A percentile compares a stretch with the other conserved stretches of the same genome.
phyloP scores from a whole-genome alignment of 1,139 yeast species.

The Suhomyces atakaporum region DNA sequence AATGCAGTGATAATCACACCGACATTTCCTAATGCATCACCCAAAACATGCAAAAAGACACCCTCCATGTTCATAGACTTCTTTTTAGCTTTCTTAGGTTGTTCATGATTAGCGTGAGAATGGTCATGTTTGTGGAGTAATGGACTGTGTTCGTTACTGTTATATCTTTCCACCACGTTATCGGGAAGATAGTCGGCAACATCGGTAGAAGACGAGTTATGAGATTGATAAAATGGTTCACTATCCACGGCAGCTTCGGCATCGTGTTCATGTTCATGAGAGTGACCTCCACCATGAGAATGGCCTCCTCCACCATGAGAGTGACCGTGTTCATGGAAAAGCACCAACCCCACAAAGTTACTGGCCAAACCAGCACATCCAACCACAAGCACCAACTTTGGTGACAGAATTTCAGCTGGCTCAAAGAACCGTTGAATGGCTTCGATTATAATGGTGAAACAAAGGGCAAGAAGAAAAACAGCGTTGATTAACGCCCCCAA shows the following conservation, averaged over 20 bases:
- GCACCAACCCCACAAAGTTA: conserved; percentile 76
- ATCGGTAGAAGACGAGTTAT: conserved; percentile 26
- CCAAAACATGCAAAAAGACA: conserved; percentile 90
- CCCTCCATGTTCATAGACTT: conserved; percentile 95
- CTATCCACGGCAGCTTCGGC: conserved; percentile 29
- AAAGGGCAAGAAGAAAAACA: conserved; percentile 85
- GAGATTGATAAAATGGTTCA: conserved; percentile 10
- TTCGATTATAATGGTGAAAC: conserved; percentile 89
- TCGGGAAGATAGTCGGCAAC: conserved; percentile 43
- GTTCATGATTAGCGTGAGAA: conserved; percentile 14
- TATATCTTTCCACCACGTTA: conserved; percentile 35
- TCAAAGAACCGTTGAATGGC: conserved; percentile 86
- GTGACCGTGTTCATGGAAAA: conserved; percentile 92
- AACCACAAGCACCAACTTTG: conserved; percentile 75
- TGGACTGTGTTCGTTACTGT: conserved; percentile 11
- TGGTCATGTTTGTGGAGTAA: conserved; percentile 10
- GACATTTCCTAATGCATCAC: conserved; percentile 93
- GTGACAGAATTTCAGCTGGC: conserved; percentile 78
- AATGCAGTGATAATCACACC: conserved; percentile 91
- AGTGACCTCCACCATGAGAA: conserved; percentile 24
- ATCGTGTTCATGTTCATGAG: conserved; percentile 16
- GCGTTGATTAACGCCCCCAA: conserved; percentile 93
- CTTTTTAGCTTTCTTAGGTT: conserved; percentile 26
- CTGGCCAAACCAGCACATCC: conserved; percentile 83
- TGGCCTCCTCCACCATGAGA: conserved; percentile 40